phyloP scores from a whole-genome alignment of 208 protist species.

The Crithidia mellificae region DNA sequence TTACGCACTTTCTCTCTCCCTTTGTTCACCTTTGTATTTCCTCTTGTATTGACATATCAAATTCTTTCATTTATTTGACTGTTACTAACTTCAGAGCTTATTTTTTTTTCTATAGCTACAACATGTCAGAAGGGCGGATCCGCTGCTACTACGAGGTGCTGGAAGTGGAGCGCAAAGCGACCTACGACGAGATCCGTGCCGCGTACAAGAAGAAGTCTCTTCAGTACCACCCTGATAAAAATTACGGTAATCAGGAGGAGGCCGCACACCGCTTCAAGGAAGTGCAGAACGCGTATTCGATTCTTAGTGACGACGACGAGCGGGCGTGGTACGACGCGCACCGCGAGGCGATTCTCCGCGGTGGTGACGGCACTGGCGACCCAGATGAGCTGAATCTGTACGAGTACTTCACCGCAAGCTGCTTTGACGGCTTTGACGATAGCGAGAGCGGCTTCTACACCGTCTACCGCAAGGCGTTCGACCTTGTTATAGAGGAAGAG shows the following conservation, averaged over 20 bases:
- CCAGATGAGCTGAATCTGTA: conserved; percentile 81
- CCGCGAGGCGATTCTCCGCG: conserved; percentile 76
- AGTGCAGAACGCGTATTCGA: conserved; percentile 88
- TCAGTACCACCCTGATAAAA: conserved; percentile 90
- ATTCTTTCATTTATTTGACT: no score
- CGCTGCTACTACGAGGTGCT: conserved; percentile 91
- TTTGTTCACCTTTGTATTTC: no score
- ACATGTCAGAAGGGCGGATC: conserved; percentile 46
- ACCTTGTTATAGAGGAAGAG: conserved; percentile 74
- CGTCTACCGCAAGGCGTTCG: conserved; percentile 79
- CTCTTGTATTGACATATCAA: no score
- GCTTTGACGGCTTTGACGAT: conserved; percentile 83
- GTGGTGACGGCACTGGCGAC: conserved; percentile 54
- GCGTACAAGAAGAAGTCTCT: conserved; percentile 90
- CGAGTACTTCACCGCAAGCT: conserved; percentile 79
- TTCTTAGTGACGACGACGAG: conserved; percentile 85
- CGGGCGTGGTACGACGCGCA: conserved; percentile 92
- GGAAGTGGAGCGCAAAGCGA: conserved; percentile 75
- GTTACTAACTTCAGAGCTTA: no score
- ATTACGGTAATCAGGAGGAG: conserved; percentile 83
- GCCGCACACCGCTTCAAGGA: conserved; percentile 82
- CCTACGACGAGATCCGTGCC: conserved; percentile 74
- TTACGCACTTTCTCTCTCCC: background rate
- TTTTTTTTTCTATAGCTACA: no score
- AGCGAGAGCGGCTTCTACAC: conserved; percentile 75